A percentile compares a stretch with the other conserved stretches of the same genome.
phyloP scores from a whole-genome alignment of 2,329 filamentous ascomycete genomes.

The Canariomyces notabilis region DNA sequence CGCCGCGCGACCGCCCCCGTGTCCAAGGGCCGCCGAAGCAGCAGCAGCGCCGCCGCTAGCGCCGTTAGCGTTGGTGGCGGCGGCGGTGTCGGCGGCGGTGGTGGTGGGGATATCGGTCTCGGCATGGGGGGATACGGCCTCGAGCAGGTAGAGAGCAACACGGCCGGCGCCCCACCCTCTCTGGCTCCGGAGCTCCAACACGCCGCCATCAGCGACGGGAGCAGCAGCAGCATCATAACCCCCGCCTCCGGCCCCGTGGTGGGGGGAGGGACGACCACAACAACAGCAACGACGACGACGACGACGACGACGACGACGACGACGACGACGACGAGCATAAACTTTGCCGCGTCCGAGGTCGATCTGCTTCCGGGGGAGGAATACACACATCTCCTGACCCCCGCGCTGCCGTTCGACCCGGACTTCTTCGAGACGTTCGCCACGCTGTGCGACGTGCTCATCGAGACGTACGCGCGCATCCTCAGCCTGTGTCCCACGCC shows the following conservation, averaged over 20 bases:
- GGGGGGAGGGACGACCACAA: constrained; percentile 20
- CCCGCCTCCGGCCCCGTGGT: constrained; percentile 2
- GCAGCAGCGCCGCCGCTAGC: constrained; percentile 30
- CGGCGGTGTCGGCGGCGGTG: constrained; percentile 11
- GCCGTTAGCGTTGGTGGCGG: constrained; percentile 24
- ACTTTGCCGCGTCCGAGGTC: constrained; percentile 54
- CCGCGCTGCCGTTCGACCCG: constrained; percentile 86
- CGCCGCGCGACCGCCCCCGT: constrained; percentile 54
- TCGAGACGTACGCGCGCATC: constrained; percentile 83
- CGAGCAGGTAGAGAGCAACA: constrained; percentile 35
- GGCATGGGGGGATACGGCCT: constrained; percentile 17
- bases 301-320: constrained; percentile 35
- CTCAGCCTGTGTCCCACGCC: constrained; percentile 70
- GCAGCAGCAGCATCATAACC: background rate
- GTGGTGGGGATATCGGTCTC: constrained; percentile 5
- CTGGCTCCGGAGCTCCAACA: constrained; percentile 10
- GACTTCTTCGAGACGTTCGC: constrained; percentile 97
- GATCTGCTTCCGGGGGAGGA: constrained; percentile 77
- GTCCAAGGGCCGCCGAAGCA: constrained; percentile 52
- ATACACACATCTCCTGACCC: constrained; percentile 85
- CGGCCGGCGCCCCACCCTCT: constrained; percentile 24
- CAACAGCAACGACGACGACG: background rate
- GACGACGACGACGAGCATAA: constrained; percentile 43
- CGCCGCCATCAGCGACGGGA: background rate
- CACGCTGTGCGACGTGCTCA: constrained; percentile 89